Evolutionary conservation across 352 stramenopile genomes (phyloP).

Genomic region (Blastocystis sp.): DNA sequence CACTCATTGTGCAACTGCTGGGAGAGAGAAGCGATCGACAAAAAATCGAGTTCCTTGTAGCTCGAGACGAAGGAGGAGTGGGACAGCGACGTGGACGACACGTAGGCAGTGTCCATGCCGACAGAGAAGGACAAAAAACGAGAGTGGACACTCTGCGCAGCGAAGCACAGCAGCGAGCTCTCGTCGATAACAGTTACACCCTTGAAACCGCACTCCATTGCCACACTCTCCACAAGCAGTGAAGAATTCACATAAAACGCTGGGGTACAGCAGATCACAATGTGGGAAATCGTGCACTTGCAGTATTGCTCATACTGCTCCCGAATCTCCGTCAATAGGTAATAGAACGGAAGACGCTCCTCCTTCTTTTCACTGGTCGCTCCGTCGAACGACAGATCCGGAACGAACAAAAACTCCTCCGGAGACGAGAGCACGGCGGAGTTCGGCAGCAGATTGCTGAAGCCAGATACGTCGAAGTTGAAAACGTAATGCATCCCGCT

Average conservation of each 20-base stretch:
- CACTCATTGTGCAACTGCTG: not conserved
- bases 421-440: conserved; percentile 13
- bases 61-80: not conserved
- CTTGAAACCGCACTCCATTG: conserved; percentile 1
- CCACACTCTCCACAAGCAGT: not conserved
- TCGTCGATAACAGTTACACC: not conserved
- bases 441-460: conserved; percentile 8
- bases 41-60: not conserved
- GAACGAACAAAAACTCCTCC: conserved; percentile 13
- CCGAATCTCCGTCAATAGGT: not conserved
- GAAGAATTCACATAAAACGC: conserved; percentile 18
- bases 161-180: conserved; percentile 6
- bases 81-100: not conserved
- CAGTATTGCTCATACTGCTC: not conserved
- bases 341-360: conserved; percentile 5
- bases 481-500: not conserved
- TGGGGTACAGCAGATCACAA: conserved; percentile 29
- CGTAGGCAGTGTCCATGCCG: not conserved
- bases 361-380: not conserved
- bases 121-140: not conserved
- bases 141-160: not conserved
- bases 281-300: not conserved
- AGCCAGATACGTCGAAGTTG: conserved; percentile 9
- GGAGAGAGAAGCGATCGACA: not conserved
- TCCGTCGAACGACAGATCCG: not conserved